A percentile compares a stretch with the other conserved stretches of the same genome.
Conservation (phyloP, 148 eudicot genomes). For the Fagopyrum homotropicum region DNA sequence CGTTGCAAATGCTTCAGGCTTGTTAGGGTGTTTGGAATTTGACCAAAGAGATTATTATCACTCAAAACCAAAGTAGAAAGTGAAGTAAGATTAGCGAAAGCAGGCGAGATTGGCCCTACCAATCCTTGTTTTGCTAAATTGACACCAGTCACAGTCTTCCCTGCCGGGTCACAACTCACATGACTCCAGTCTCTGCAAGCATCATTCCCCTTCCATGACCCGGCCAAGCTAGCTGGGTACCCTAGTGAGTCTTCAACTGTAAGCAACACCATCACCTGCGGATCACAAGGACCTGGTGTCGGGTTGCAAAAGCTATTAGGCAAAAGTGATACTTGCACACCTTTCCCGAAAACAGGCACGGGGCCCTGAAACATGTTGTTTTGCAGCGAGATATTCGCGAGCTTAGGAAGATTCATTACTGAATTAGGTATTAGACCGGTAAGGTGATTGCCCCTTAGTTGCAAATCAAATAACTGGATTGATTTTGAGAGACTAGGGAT, state of each 20-base stretch:
- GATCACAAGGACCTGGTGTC: conserved; percentile 30
- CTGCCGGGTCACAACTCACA: conserved; percentile 28
- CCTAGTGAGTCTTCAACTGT: conserved; percentile 20
- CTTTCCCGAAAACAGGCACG: conserved; percentile 19
- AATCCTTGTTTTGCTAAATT: conserved; percentile 28
- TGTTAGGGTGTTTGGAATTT: conserved; percentile 19
- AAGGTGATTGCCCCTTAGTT: conserved; percentile 33
- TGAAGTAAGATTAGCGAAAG: conserved; percentile 33
- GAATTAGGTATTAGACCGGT: conserved; percentile 34
- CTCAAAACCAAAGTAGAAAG: conserved; percentile 27
- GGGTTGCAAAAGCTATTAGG: conserved; percentile 27
- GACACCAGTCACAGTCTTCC: conserved; percentile 18
- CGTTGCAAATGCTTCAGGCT: conserved; percentile 19
- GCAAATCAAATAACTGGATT: conserved; percentile 26
- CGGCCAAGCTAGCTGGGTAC: conserved; percentile 25
- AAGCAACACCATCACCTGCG: conserved; percentile 25
- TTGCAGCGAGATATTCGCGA: conserved; percentile 28
- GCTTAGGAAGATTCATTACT: conserved; percentile 17
- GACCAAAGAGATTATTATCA: conserved; percentile 26
- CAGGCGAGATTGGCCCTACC: conserved; percentile 32
- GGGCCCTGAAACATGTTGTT: conserved; percentile 36
- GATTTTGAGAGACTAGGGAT: conserved; percentile 30
- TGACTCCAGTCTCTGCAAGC: conserved; percentile 33
- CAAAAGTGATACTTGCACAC: conserved; percentile 22
- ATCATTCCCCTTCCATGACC: conserved; percentile 35